Evolutionary conservation across 257 asterid genomes (phyloP), one percentile per base, ranked within the genome.

Genomic region (Solanum megistacrolobum): DNA sequence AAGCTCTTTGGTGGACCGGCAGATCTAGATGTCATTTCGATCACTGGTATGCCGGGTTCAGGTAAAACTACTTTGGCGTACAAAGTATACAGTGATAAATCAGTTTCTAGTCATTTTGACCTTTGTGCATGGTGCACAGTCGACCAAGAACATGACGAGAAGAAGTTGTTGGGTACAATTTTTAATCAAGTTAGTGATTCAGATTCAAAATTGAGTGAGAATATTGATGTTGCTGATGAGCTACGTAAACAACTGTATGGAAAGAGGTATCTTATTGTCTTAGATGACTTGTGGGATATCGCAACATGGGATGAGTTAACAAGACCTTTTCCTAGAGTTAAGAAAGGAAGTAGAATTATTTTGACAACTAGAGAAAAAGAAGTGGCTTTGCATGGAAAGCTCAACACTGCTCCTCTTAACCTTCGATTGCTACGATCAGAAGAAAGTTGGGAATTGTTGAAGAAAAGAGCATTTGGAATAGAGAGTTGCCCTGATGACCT

Each of bases 381-480:
- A 60, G 68, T 60, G 29, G 68, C 68, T 52, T 52, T 52, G 0
- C 23, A 52, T 16, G 60, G 60, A 5, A 52, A 11, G 48, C 14
- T 10, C 48, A 0, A 20, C 66, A 58, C 25, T 58, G 66, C 10
- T 58, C 66, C 66, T 58, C 66, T 43, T 43, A 9, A 73, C 5
- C 43, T 89, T 25, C 72, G 11, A 5, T 65, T n/a, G 11, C 34
- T 89, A 12, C 6, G 3, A 21, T 43, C 4, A 9, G 82, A 83
- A 3, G 88, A 90, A 31, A 36, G 92, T 55, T 88, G 89, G 92
- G 87, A 88, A 35, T 83, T 88, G 32, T 10, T 90, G 23, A 6
- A 66, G 68, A 74, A 82, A 34, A 88, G 84, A 73, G 69, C 84
- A 25, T 87, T 90, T 78, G 62, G 39, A 81, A 23, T 23, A 4